Percentiles rank a stretch among this genome's conserved stretches.
phyloP scores from a whole-genome alignment of 2,329 filamentous ascomycete species.

The Fonsecaea monophora region DNA sequence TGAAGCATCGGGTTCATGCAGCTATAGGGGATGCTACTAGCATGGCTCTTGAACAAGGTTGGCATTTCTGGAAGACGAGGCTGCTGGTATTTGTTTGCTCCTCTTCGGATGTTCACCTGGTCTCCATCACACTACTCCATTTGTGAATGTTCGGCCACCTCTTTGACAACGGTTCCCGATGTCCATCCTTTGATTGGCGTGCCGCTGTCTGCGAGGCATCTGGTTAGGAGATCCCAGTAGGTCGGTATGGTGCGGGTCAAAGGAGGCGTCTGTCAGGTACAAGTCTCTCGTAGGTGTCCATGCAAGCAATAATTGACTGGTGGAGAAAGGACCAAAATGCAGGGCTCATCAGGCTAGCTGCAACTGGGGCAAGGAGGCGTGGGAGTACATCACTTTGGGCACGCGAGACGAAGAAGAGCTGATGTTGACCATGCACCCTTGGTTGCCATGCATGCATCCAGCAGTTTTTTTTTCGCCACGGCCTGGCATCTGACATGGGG shows the following conservation, averaged over 20 bases:
- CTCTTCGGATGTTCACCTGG: neutral
- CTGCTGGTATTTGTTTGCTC: neutral
- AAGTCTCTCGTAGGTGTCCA: neutral
- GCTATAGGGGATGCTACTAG: neutral
- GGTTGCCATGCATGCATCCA: neutral
- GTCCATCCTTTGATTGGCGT: neutral
- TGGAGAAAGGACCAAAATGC: conserved; percentile 15
- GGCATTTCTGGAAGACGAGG: neutral
- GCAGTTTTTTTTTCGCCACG: neutral
- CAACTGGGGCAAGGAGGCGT: conserved; percentile 8
- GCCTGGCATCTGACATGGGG: conserved; percentile 6
- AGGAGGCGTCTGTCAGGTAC: conserved; percentile 13
- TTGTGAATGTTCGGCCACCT: neutral
- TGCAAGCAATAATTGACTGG: conserved; percentile 14
- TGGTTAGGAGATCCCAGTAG: neutral
- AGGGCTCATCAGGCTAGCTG: conserved; percentile 9
- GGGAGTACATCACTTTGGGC: conserved; percentile 6
- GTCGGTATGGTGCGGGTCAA: conserved; percentile 4
- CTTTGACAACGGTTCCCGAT: neutral
- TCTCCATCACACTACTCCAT: neutral
- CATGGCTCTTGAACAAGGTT: neutral
- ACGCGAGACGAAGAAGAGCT: conserved; percentile 1
- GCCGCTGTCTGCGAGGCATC: conserved; percentile 1
- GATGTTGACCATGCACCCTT: neutral
- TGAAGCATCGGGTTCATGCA: too few species aligned